Evolutionary conservation across 2,329 filamentous ascomycete genomes (phyloP).

Genomic region (Cladosporium sp.): DNA sequence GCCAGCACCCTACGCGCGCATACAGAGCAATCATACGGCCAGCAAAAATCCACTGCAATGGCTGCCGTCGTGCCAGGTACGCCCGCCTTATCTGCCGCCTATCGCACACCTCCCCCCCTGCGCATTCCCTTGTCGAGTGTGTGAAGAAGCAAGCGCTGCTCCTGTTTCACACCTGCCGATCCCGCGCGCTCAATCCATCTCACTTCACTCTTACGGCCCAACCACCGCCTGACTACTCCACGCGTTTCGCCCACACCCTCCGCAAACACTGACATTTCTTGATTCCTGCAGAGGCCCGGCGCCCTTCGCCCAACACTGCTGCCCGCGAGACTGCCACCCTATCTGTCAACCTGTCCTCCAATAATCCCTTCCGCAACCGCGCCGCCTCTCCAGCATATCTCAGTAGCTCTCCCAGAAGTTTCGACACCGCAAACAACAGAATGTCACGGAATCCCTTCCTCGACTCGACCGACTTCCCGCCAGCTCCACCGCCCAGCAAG

Average conservation of each 20-base stretch:
- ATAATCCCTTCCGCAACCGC: slow-evolving; percentile 77
- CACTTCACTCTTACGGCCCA: not conserved
- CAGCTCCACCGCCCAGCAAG: slow-evolving; percentile 10
- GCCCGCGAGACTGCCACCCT: slow-evolving; percentile 50
- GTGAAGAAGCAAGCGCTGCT: slow-evolving; percentile 13
- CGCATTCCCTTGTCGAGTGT: slow-evolving; percentile 1
- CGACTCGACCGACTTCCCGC: slow-evolving; percentile 34
- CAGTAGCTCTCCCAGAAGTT: slow-evolving; percentile 28
- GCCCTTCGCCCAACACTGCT: slow-evolving; percentile 34
- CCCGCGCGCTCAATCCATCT: slow-evolving; percentile 1
- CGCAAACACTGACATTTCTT: slow-evolving; percentile 4
- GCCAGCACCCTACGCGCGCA: not conserved
- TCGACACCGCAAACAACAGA: slow-evolving; percentile 22
- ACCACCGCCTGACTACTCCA: not conserved
- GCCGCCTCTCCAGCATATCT: slow-evolving; percentile 53
- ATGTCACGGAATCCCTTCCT: slow-evolving; percentile 75
- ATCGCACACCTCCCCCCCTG: slow-evolving; percentile 3
- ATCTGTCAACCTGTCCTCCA: slow-evolving; percentile 62
- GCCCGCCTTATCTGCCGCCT: not conserved
- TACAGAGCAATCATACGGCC: not conserved
- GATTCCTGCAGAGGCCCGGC: slow-evolving; percentile 6
- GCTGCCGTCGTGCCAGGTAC: slow-evolving; percentile 13
- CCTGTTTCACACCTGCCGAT: slow-evolving; percentile 14
- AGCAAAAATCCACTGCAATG: not conserved
- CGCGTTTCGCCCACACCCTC: not conserved